Evolutionary conservation across 164 flowering plant genomes (phyloP), one percentile per base, ranked within the genome.

Genomic region (Houttuynia cordata): DNA sequence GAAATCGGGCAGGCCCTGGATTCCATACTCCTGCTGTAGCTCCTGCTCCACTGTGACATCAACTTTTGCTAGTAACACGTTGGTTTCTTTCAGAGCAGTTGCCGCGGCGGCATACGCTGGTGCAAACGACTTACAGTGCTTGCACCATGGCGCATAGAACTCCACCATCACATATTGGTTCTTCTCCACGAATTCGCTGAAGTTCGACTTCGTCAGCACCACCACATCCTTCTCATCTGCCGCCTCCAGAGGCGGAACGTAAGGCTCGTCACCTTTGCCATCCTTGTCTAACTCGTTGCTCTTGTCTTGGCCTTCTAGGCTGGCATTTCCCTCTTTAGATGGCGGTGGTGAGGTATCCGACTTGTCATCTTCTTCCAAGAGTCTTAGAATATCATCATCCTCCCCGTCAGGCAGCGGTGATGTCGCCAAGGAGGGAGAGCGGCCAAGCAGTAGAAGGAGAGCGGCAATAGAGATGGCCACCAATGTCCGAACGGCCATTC

Each of bases 131-230:
- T 89, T 80, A 73, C 96, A 92, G 57, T 92, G 93, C 0, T 90
- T 95, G 56, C 96, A 92, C 98, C 98, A 92, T 57, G 98, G 91
- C 21, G 95, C 98, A 56, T 92, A 92, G 65, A 92, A 92, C 66
- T 87, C 96, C 52, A 89, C 95, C 96, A 92, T 80, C 56, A 87
- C 89, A 55, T 72, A 83, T 76, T 70, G 58, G 61, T 89, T 80
- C 49, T 79, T 78, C 85, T 78, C 75, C 19, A 92, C 52, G 20
- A 78, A 67, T 0, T 76, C 80, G 56, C 74, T 87, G 75, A 92
- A 89, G 57, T 92, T 92, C 62, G 81, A 40, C 55, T 79, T 86
- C 67, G 74, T 83, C 69, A 92, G 67, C 58, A 89, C 83, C 25
- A 92, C 85, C 12, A 92, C 98, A 64, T 92, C 96, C 71, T 76